These are phyloP conservation scores for Pestalotiopsis sp. DNA, from an alignment of 2,329 filamentous ascomycete genomes.

Conservation along the genomic window DNA sequence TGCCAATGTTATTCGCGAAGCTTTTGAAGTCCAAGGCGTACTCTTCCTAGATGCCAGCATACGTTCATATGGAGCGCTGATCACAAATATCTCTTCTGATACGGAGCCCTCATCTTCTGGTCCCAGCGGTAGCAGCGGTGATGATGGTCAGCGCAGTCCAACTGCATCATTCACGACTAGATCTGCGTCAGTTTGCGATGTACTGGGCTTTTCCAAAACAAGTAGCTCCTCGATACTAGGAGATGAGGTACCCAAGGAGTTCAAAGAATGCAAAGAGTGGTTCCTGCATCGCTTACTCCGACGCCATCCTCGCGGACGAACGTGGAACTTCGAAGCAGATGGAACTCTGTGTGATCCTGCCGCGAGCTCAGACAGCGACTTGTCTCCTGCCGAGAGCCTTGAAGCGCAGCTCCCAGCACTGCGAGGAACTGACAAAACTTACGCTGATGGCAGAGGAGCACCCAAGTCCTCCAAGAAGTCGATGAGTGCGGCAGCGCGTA, in stretches of 20 bases:
- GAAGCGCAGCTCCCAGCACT: background rate
- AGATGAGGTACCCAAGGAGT: constrained; percentile 26
- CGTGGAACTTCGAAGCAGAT: constrained; percentile 37
- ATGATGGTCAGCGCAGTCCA: background rate
- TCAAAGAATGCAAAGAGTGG: constrained; percentile 25
- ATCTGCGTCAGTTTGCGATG: constrained; percentile 5
- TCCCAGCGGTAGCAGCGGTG: background rate
- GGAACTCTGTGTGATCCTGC: background rate
- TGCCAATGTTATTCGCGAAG: constrained; percentile 43
- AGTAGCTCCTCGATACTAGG: constrained; percentile 33
- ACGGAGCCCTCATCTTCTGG: background rate
- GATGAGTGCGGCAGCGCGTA: background rate
- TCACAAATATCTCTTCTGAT: background rate
- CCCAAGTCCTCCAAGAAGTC: background rate
- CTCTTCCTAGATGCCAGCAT: constrained; percentile 35
- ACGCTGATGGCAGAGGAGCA: background rate
- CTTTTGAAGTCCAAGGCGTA: constrained; percentile 43
- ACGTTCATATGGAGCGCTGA: constrained; percentile 17
- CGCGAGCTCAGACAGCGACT: background rate
- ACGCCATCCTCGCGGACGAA: constrained; percentile 46
- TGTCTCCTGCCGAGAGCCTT: background rate
- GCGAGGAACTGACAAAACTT: background rate
- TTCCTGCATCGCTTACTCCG: constrained; percentile 44
- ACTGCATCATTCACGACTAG: background rate
- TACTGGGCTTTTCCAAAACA: constrained; percentile 42